phyloP scores from a whole-genome alignment of 306 rosid species.

The Sicyos baderoa region DNA sequence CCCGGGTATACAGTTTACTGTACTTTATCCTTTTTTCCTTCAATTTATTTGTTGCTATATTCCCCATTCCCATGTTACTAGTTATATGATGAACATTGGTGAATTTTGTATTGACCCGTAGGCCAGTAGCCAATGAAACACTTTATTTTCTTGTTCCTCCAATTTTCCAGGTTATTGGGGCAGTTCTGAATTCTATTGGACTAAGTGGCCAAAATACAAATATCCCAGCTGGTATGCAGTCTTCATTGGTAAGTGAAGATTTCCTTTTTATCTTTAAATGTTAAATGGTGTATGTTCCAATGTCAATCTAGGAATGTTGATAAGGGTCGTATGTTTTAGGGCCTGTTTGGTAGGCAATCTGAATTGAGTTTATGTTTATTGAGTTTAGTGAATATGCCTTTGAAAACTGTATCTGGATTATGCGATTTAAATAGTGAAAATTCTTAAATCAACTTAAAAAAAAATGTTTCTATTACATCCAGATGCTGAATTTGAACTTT shows the following conservation, averaged over 20 bases:
- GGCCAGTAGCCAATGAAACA: neutral
- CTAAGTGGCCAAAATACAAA: conserved; percentile 53
- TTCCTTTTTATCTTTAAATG: conserved; percentile 3
- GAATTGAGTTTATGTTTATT: too few species aligned
- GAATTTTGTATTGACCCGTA: neutral
- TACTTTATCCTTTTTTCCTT: conserved; percentile 19
- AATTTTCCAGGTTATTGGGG: conserved; percentile 70
- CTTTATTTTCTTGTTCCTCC: too few species aligned
- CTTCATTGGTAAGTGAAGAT: conserved; percentile 42
- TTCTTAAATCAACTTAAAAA: too few species aligned
- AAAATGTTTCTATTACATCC: too few species aligned
- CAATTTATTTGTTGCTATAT: neutral
- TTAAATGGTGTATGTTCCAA: neutral
- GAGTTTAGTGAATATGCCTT: too few species aligned
- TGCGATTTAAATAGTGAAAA: too few species aligned
- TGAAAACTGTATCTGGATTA: too few species aligned
- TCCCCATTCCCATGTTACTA: neutral
- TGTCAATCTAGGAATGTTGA: conserved; percentile 6
- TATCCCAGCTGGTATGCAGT: conserved; percentile 36
- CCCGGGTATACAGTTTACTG: conserved; percentile 40
- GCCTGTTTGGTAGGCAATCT: neutral
- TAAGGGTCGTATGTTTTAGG: conserved; percentile 3
- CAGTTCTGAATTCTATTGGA: conserved; percentile 84
- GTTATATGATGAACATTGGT: neutral
- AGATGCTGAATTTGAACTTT: too few species aligned